phyloP scores from a whole-genome alignment of 2,329 filamentous ascomycete species.

The Samsoniella hepiali region DNA sequence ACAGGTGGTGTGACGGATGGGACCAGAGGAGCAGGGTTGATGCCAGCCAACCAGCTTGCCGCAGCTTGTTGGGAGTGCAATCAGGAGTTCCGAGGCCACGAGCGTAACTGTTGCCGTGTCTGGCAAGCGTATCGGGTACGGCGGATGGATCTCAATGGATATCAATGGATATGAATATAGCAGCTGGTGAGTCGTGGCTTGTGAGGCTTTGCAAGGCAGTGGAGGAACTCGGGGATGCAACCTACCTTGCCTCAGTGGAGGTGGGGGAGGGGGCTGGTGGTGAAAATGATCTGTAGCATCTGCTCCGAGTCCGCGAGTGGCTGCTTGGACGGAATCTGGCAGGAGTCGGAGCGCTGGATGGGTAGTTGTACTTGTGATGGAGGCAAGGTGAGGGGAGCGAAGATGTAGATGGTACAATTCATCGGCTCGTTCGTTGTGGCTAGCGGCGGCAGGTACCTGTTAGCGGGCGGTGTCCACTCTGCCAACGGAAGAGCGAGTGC shows the following conservation, averaged over 20 bases:
- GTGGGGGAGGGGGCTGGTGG: background rate
- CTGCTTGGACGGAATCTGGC: conserved; percentile 2
- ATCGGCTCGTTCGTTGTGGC: background rate
- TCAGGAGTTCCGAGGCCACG: background rate
- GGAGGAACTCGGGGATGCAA: background rate
- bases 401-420: conserved; percentile 2
- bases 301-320: background rate
- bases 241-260: background rate
- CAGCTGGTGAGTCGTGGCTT: background rate
- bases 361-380: conserved; percentile 5
- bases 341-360: background rate
- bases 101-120: background rate
- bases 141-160: background rate
- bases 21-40: conserved; percentile 2
- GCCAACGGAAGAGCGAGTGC: background rate
- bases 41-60: background rate
- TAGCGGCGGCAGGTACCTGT: background rate
- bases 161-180: background rate
- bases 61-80: background rate
- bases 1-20: conserved; percentile 9
- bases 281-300: conserved; percentile 16
- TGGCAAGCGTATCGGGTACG: conserved; percentile 7
- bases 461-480: background rate
- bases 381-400: background rate
- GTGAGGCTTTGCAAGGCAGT: background rate